Evolutionary conservation across 148 eudicot genomes (phyloP).

Genomic region (Linanthus parryae): DNA sequence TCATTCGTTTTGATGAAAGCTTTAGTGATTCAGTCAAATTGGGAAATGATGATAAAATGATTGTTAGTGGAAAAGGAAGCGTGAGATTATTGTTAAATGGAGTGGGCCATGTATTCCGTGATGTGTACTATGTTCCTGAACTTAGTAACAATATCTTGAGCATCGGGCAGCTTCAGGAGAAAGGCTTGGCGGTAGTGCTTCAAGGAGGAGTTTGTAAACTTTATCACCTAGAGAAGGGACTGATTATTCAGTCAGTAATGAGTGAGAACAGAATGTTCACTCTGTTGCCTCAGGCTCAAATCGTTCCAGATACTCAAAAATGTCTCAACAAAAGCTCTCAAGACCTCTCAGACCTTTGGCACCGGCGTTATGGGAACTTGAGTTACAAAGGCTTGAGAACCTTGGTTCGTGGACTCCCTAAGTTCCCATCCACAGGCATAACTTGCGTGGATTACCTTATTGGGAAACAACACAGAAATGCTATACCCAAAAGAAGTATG

Average conservation of each 20-base stretch:
- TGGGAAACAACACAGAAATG: slow-evolving; percentile 2
- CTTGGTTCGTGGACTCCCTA: not conserved
- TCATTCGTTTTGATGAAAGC: not conserved
- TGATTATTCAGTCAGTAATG: not conserved
- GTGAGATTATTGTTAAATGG: slow-evolving; percentile 1
- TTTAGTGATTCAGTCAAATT: not conserved
- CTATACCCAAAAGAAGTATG: not conserved
- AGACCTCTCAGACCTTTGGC: too few relatives aligned
- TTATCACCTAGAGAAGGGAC: not conserved
- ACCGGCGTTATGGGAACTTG: too few relatives aligned
- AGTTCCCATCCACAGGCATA: not conserved
- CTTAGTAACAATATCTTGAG: slow-evolving; percentile 8
- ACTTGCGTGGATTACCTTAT: not conserved
- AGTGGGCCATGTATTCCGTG: not conserved
- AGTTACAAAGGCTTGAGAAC: not conserved
- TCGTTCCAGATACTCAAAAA: not conserved
- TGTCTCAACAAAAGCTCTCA: too few relatives aligned
- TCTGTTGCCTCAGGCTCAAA: not conserved
- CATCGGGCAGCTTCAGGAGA: slow-evolving; percentile 12
- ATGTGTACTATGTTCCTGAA: slow-evolving; percentile 3
- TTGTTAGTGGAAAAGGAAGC: slow-evolving; percentile 5
- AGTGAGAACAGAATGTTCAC: not conserved
- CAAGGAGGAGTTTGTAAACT: not conserved
- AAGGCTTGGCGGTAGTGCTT: not conserved
- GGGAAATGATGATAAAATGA: slow-evolving; percentile 7